Evolutionary conservation across 768 basidiomycete genomes (phyloP).

Genomic region (Rhizopogon sp.): DNA sequence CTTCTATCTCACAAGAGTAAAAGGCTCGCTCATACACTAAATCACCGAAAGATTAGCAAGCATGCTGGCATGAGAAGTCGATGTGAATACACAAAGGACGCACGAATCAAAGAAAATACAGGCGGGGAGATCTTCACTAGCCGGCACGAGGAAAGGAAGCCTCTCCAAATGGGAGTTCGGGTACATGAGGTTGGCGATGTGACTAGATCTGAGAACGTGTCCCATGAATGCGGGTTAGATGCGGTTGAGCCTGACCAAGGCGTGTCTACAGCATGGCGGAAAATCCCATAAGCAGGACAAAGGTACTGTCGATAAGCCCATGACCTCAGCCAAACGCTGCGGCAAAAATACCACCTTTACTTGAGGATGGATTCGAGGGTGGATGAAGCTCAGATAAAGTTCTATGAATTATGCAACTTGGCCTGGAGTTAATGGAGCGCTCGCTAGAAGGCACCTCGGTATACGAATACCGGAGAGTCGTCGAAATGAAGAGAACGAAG

Average conservation of each 20-base stretch:
- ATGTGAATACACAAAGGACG: constrained; percentile 24
- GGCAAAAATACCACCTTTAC: constrained; percentile 3
- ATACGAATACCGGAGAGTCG: constrained; percentile 27
- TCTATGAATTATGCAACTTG: constrained; percentile 21
- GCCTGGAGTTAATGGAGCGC: constrained; percentile 18
- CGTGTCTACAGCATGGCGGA: constrained; percentile 64
- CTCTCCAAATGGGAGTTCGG: constrained; percentile 53
- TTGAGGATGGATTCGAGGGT: neutral
- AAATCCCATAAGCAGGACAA: constrained; percentile 52
- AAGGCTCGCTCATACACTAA: constrained; percentile 11
- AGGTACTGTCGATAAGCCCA: constrained; percentile 47
- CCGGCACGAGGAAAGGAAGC: constrained; percentile 35
- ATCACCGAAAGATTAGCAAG: constrained; percentile 22
- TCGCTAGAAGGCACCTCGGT: constrained; percentile 24
- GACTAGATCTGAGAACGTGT: constrained; percentile 54
- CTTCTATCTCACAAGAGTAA: constrained; percentile 16
- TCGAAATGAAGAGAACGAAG: constrained; percentile 33
- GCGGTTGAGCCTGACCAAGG: constrained; percentile 35
- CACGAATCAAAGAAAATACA: constrained; percentile 23
- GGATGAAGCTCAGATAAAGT: constrained; percentile 4
- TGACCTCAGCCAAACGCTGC: constrained; percentile 11
- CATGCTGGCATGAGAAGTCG: constrained; percentile 21
- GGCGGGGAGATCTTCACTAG: constrained; percentile 24
- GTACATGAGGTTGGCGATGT: constrained; percentile 45
- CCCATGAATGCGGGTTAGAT: constrained; percentile 61